Evolutionary conservation across 139 green algal species (phyloP), one percentile per base, ranked within the genome.

Genomic region (Edaphochlamys debaryana): DNA sequence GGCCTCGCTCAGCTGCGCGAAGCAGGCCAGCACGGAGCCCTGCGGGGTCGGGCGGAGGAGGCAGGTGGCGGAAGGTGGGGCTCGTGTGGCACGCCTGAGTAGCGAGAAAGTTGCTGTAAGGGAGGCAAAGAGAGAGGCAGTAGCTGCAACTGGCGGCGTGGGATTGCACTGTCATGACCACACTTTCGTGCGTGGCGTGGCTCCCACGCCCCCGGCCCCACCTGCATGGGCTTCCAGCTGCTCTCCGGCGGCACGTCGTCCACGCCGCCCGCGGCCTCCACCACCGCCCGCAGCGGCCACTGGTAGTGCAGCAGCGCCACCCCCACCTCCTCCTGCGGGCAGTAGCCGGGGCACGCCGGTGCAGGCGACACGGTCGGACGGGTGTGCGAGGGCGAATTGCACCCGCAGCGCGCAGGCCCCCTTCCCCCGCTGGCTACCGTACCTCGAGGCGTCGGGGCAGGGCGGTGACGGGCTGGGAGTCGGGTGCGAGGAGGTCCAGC

Each of bases 231-330:
- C 36, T 29, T 13, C 78, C 78, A 84, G 34, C 78, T 32, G 4
- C 48, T 34, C 5, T 77, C 78, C 23, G 66, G 4, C 4, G 78
- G 78, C 50, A 76, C 34, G 50, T 76, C 78, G 3, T 41, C 37
- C 48, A 45, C 15, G 40, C 62, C 42, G 3, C 76, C 76, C 9
- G 60, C 76, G 5, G 64, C 77, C 42, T 64, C 45, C 34, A 29
- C 77, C 66, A 84, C 78, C 29, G 78, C 50, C 17, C 3, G 25
- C 66, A 77, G 38, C 34, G 78, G 45, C 66, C 66, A 76, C 30
- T 76, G 64, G 66, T 77, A 76, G 78, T 84, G 66, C 50, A 76
- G 66, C 78, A 84, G 66, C 50, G 36, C 78, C 25, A 76, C 78
- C 25, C 64, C 78, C 48, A 84, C 4, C 66, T 84, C 78, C 66